A percentile compares a stretch with the other conserved stretches of the same genome.
Evolutionary conservation across 1,139 yeast species (phyloP).

Genomic region (Maudiozyma humilis): DNA sequence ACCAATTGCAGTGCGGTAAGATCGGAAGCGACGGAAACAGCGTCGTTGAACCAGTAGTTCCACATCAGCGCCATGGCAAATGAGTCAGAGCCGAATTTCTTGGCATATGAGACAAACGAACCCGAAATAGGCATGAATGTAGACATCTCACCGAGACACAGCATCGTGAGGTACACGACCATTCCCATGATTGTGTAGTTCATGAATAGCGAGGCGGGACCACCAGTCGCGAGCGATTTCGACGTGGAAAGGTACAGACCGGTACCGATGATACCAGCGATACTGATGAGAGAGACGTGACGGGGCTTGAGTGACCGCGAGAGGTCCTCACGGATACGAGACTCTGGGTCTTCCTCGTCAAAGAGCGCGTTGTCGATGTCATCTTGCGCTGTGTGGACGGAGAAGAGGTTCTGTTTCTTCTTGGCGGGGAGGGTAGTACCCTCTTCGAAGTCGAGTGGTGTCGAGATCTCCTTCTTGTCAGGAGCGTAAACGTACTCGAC

Average conservation of each 20-base stretch:
- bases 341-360: constrained; percentile 12
- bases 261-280: constrained; percentile 62
- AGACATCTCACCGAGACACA: constrained; percentile 58
- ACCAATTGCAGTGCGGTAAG: constrained; percentile 53
- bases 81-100: constrained; percentile 52
- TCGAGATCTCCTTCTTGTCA: too few relatives aligned
- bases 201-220: constrained; percentile 54
- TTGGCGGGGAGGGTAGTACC: too few relatives aligned
- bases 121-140: constrained; percentile 58
- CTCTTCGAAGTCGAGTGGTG: too few relatives aligned
- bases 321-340: constrained; percentile 18
- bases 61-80: constrained; percentile 55
- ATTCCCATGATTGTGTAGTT: constrained; percentile 53
- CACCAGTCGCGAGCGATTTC: constrained; percentile 49
- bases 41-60: constrained; percentile 62
- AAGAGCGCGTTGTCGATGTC: too few relatives aligned
- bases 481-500: too few relatives aligned
- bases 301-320: constrained; percentile 42
- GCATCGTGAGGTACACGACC: constrained; percentile 52
- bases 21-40: constrained; percentile 54
- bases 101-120: constrained; percentile 53
- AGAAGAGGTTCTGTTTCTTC: too few relatives aligned
- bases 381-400: too few relatives aligned
- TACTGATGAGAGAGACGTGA: constrained; percentile 53
- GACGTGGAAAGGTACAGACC: constrained; percentile 60